Base-by-base conservation (phyloP, 768 basidiomycete species). In the Vararia minispora region DNA sequence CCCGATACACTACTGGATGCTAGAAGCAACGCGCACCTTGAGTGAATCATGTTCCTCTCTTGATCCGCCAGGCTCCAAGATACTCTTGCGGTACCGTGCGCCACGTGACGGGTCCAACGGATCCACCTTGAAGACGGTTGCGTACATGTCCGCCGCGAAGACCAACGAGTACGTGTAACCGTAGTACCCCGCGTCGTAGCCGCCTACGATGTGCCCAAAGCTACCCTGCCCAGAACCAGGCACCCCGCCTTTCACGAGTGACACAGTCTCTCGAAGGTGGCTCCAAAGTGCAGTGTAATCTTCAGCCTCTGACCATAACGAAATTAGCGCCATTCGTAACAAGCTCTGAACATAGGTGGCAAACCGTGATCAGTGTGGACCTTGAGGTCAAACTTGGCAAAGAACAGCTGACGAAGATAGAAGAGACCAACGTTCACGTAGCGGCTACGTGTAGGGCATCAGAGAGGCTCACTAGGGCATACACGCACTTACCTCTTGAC, bases 271-370 rank as follows among this genome's bases (percentile, higher is more conserved):
- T 14, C 85, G 66, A 36, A 90, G 59, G 10, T 68, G 64, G 49
- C 78, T 83, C 87, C 87, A 92, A 11, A 90, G 62, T 37, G 63
- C 58, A n/a, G 84, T 88, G 54, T 80, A 82, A 48, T 90, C 83
- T 18, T 69, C 65, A n/a, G 52, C 54, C 14, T 72, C 74, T 79
- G 56, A 20, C 43, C 37, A 42, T 29, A 42, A 18, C n/a, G 13
- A 46, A 13, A 27, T 36, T 20, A 21, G 23, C 32, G 22, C 32
- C 37, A 14, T 20, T 0, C 31, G 12, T 3, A 13, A 13, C 6
- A 21, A 17, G 17, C n/a, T 13, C 9, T 13, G 6, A 21, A 11
- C 33, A 6, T 12, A 25, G 22, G 28, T 23, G 5, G 47, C 59
- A 27, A 28, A 76, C 82, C 69, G 63, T 77, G 66, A 47, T 75